Evolutionary conservation across 1,139 yeast species (phyloP).

Genomic region (Kodamaea ohmeri): DNA sequence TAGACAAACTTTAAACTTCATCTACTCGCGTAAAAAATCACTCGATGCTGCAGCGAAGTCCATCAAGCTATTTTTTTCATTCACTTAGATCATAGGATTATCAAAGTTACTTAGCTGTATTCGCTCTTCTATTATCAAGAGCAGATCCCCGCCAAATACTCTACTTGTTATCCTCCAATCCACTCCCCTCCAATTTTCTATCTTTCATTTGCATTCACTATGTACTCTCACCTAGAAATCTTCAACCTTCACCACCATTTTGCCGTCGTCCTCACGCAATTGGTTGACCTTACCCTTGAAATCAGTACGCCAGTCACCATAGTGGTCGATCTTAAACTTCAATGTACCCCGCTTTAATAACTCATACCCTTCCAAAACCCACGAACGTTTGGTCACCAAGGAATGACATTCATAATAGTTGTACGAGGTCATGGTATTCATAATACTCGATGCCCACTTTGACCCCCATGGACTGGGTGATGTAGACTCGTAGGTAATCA

Average conservation of each 20-base stretch:
- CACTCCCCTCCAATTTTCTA: too few relatives aligned
- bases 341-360: conserved; percentile 28
- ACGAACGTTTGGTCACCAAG: conserved; percentile 24
- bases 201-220: too few relatives aligned
- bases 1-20: too few relatives aligned
- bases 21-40: too few relatives aligned
- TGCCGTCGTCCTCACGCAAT: conserved; percentile 34
- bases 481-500: conserved; percentile 22
- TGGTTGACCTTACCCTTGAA: conserved; percentile 26
- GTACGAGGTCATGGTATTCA: conserved; percentile 28
- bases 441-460: conserved; percentile 37
- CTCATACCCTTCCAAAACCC: conserved; percentile 37
- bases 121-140: too few relatives aligned
- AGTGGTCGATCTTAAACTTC: conserved; percentile 31
- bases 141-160: too few relatives aligned
- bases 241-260: conserved; percentile 38
- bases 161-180: too few relatives aligned
- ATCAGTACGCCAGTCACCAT: conserved; percentile 40
- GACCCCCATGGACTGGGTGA: conserved; percentile 35
- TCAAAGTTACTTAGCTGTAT: too few relatives aligned
- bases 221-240: too few relatives aligned
- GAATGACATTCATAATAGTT: conserved; percentile 38
- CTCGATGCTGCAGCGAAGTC: too few relatives aligned
- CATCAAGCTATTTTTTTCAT: too few relatives aligned
- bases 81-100: too few relatives aligned